Percentiles rank a stretch among this genome's conserved stretches.
Conservation (phyloP, 129 eudicot genomes). For the Solidago caesia region DNA sequence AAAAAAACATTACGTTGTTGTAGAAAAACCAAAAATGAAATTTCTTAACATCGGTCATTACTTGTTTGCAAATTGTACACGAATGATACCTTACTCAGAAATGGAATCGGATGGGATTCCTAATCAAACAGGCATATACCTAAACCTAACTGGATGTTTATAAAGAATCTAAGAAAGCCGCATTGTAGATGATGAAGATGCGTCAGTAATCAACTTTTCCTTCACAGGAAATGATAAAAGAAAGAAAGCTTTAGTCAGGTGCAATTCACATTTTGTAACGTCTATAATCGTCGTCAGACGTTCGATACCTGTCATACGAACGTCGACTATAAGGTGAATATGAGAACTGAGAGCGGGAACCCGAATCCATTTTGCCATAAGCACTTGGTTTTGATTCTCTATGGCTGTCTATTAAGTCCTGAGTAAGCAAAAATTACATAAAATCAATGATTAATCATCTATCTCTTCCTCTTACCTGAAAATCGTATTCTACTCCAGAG, state of each 20-base stretch:
- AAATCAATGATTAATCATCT: not conserved
- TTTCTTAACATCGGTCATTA: not conserved
- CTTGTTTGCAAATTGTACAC: conserved; percentile 1
- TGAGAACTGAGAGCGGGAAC: not conserved
- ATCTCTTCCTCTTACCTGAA: not conserved
- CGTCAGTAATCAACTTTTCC: not conserved
- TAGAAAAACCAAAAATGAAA: not conserved
- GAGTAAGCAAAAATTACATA: not conserved
- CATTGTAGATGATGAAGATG: not conserved
- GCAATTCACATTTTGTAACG: conserved; percentile 11
- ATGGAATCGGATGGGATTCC: not conserved
- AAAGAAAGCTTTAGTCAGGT: not conserved
- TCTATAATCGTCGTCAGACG: conserved; percentile 1
- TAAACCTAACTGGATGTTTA: conserved; percentile 6
- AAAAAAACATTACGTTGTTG: not conserved
- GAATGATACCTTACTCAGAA: not conserved
- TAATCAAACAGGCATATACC: not conserved
- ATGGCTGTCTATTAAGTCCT: conserved; percentile 5
- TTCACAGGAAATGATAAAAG: not conserved
- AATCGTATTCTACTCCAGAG: not conserved
- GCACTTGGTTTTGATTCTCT: not conserved
- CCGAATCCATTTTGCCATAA: not conserved
- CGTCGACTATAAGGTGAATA: not conserved
- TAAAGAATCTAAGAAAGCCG: not conserved
- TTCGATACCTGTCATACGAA: conserved; percentile 9